A percentile compares a stretch with the other conserved stretches of the same genome.
Evolutionary conservation across 179 eudicot species (phyloP).

Genomic region (Corrigiola litoralis): DNA sequence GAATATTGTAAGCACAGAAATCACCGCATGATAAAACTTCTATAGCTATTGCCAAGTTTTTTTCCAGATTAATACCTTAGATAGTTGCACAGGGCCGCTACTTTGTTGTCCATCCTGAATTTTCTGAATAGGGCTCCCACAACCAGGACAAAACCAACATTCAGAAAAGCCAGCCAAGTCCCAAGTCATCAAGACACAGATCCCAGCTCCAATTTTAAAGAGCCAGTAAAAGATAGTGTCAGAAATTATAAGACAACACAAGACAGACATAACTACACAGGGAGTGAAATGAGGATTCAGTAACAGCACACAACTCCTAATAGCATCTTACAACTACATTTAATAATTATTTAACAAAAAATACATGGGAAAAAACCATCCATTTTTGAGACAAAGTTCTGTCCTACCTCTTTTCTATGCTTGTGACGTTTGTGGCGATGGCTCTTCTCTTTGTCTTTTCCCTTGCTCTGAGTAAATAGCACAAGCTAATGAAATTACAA

Average conservation of each 20-base stretch:
- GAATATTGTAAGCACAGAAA: not conserved
- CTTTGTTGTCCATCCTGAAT: constrained; percentile 48
- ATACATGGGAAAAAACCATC: too few species aligned
- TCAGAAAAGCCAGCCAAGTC: constrained; percentile 54
- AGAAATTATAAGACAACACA: constrained; percentile 42
- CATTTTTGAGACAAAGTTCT: constrained; percentile 16
- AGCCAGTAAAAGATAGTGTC: constrained; percentile 54
- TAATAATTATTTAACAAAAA: too few species aligned
- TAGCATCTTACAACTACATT: not conserved
- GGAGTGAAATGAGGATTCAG: not conserved
- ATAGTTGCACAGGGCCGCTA: constrained; percentile 82
- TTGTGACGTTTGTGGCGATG: constrained; percentile 56
- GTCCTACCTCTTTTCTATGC: constrained; percentile 74
- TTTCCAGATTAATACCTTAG: constrained; percentile 54
- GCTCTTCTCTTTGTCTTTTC: constrained; percentile 66
- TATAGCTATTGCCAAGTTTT: too few species aligned
- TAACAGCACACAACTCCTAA: not conserved
- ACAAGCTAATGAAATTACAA: constrained; percentile 20
- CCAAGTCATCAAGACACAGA: constrained; percentile 56
- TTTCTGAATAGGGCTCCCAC: constrained; percentile 81
- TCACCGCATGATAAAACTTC: not conserved
- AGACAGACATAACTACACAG: not conserved
- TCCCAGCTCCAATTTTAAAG: constrained; percentile 98
- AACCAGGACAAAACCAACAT: constrained; percentile 60
- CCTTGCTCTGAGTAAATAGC: constrained; percentile 49